phyloP scores from a whole-genome alignment of 2,329 filamentous ascomycete species.

The Aspergillus pseudoviridinutans region DNA sequence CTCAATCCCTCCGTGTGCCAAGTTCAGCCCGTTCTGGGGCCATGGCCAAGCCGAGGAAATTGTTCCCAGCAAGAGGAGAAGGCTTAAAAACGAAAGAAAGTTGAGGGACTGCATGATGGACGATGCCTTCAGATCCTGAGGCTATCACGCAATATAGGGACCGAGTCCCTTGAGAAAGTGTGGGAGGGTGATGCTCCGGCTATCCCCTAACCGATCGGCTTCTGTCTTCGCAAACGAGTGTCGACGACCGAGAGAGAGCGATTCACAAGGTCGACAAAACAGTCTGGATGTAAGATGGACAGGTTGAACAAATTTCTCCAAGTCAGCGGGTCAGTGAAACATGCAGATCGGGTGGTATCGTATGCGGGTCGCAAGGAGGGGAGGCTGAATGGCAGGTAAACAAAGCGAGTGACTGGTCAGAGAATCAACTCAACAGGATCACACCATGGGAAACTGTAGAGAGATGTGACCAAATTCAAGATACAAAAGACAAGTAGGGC shows the following conservation, averaged over 20 bases:
- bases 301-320: conserved; percentile 5
- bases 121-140: background rate
- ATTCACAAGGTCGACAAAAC: background rate
- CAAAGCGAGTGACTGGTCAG: conserved; percentile 21
- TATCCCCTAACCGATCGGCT: background rate
- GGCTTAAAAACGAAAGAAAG: conserved; percentile 30
- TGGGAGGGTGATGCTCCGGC: background rate
- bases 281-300: conserved; percentile 1
- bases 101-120: conserved; percentile 31
- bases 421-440: background rate
- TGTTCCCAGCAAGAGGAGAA: conserved; percentile 29
- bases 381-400: conserved; percentile 10
- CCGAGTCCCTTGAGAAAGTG: background rate
- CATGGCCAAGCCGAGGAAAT: conserved; percentile 30
- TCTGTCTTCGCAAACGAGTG: conserved; percentile 3
- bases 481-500: background rate
- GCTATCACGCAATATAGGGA: background rate
- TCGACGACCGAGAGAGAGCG: background rate
- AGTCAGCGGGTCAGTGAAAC: conserved; percentile 15
- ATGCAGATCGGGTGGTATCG: conserved; percentile 16
- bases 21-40: conserved; percentile 11
- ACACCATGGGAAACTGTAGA: background rate
- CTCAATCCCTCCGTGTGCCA: conserved; percentile 17
- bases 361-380: conserved; percentile 10
- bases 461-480: background rate